Conservation (phyloP, 177 flowering plant species). For the Vitis hybrid region DNA sequence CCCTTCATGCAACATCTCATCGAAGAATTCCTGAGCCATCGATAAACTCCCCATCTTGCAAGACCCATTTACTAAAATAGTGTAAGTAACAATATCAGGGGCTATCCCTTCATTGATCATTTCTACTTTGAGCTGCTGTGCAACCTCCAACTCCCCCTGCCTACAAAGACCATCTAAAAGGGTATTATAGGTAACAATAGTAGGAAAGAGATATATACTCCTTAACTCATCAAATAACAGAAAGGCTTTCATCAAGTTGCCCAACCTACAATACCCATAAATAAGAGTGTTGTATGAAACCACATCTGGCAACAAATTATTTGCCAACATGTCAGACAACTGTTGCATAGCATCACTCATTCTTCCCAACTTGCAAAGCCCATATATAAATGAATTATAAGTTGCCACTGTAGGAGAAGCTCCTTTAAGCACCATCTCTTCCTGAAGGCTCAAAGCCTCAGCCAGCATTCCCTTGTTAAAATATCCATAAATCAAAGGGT, state of each 20-base stretch:
- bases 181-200: constrained; percentile 62
- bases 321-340: constrained; percentile 45
- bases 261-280: constrained; percentile 58
- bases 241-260: constrained; percentile 50
- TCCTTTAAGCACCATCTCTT: constrained; percentile 53
- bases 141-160: constrained; percentile 46
- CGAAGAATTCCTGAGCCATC: constrained; percentile 45
- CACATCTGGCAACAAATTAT: constrained; percentile 49
- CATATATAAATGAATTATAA: constrained; percentile 51
- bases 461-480: constrained; percentile 44
- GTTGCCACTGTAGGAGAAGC: constrained; percentile 49
- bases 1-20: constrained; percentile 59
- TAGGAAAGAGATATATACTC: constrained; percentile 33
- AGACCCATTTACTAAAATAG: constrained; percentile 55
- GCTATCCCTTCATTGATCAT: constrained; percentile 42
- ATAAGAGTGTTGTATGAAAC: constrained; percentile 61
- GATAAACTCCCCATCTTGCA: constrained; percentile 41
- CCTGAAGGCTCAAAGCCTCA: constrained; percentile 43
- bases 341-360: constrained; percentile 45
- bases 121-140: constrained; percentile 46
- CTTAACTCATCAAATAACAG: constrained; percentile 48
- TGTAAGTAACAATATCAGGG: constrained; percentile 68
- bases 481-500: constrained; percentile 61
- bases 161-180: constrained; percentile 58
- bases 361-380: constrained; percentile 48